Base-by-base conservation (phyloP, 2,329 filamentous ascomycete species). In the Fusarium chuoi region DNA sequence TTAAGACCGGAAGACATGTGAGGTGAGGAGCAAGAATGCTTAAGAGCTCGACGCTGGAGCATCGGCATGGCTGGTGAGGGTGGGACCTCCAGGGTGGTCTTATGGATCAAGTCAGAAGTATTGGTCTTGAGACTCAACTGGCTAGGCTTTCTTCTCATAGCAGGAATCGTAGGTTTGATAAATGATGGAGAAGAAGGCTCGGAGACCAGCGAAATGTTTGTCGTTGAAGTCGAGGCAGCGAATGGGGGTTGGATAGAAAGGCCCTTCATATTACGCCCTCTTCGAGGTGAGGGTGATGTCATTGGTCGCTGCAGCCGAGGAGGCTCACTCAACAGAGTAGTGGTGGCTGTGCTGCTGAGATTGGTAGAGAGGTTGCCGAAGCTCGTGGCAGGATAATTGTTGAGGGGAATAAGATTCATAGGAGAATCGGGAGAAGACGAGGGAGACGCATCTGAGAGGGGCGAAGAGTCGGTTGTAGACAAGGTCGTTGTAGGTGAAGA, bases 401-500 rank as follows among this genome's bases (percentile, higher is more conserved):
- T 90, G 49, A 94, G 86, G 7, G 94, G 91, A 62, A 92, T 89
- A 62, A 95, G 86, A 64, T 93, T 92, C 62, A 93, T 86, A 4
- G 95, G 94, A 6, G 96, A 98, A 82, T 98, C 95, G 14, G 96
- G 96, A 3, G 96, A 98, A 28, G 95, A 94, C 59, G 93, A 96
- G 7, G 96, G 95, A 10, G 96, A 98, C 13, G 94, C 92, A 78
- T 98, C 96, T 36, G 95, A 95, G 55, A 96, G 88, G 36, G 94
- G 94, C 14, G 94, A 96, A 10, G 95, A 97, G 83, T 98, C 96
- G 73, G 96, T 94, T 26, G 94, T 98, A 11, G 95, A 98, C 56
- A 96, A 89, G 5, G 96, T 98, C 7, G 95, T 98, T 13, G 96
- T 98, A 3, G 96, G 96, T 14, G 96, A 98, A 28, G 96, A 98